phyloP scores from a whole-genome alignment of 768 basidiomycete species.

The Austroboletus eburneus region DNA sequence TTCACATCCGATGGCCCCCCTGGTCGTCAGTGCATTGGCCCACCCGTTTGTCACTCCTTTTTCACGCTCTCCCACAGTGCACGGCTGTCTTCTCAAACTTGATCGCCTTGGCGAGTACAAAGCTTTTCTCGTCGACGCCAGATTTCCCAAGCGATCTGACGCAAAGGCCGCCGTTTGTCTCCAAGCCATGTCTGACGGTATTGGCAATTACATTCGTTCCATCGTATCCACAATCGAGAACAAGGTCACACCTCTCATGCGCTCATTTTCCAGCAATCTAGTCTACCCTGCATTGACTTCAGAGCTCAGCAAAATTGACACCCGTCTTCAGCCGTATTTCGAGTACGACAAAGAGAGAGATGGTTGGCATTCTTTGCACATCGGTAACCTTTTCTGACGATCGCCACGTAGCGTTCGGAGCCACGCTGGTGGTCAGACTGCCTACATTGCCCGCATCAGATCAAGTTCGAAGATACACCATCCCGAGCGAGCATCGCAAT shows the following conservation, averaged over 20 bases:
- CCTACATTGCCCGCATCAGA: slow-evolving; percentile 29
- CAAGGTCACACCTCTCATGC: slow-evolving; percentile 43
- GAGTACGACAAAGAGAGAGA: slow-evolving; percentile 44
- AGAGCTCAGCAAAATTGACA: slow-evolving; percentile 44
- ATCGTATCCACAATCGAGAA: slow-evolving; percentile 41
- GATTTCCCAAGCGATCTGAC: slow-evolving; percentile 56
- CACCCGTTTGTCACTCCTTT: slow-evolving; percentile 1
- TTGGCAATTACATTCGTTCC: slow-evolving; percentile 52
- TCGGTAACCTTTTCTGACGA: not conserved
- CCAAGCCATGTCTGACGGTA: slow-evolving; percentile 59
- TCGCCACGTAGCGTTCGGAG: slow-evolving; percentile 48
- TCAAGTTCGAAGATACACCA: slow-evolving; percentile 42
- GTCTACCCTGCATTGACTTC: slow-evolving; percentile 42
- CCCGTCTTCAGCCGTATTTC: slow-evolving; percentile 37
- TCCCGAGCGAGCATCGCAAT: slow-evolving; percentile 47
- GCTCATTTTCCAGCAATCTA: slow-evolving; percentile 41
- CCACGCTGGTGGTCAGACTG: slow-evolving; percentile 42
- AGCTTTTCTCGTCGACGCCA: slow-evolving; percentile 61
- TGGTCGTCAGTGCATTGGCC: slow-evolving; percentile 39
- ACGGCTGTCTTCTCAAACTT: slow-evolving; percentile 61
- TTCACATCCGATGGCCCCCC: slow-evolving; percentile 40
- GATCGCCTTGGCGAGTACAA: slow-evolving; percentile 47
- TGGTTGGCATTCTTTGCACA: slow-evolving; percentile 35
- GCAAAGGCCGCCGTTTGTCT: slow-evolving; percentile 69
- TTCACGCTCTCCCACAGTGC: slow-evolving; percentile 34